A percentile compares a stretch with the other conserved stretches of the same genome.
These are phyloP conservation scores for Elongisporangium senticosum DNA, from an alignment of 352 stramenopile species.

Conservation along the genomic window DNA sequence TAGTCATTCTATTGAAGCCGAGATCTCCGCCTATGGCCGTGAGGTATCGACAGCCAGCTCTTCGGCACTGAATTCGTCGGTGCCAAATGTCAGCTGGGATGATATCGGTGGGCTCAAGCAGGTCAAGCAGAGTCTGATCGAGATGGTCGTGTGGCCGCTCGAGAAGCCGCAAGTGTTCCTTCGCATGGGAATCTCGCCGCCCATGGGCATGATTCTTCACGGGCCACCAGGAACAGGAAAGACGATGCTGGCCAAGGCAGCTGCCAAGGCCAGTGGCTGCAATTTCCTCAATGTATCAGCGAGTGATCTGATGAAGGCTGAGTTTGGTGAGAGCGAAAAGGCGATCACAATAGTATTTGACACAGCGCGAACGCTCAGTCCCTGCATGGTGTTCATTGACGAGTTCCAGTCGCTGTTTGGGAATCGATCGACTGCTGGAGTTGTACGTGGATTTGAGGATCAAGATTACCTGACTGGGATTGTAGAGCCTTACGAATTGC, in stretches of 20 bases:
- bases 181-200: constrained; percentile 75
- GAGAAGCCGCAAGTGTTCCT: constrained; percentile 76
- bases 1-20: constrained; percentile 18
- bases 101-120: constrained; percentile 67
- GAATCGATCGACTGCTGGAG: constrained; percentile 60
- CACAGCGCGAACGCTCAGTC: constrained; percentile 61
- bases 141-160: constrained; percentile 85
- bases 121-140: constrained; percentile 72
- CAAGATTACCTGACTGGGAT: neutral
- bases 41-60: constrained; percentile 34
- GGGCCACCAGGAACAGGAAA: constrained; percentile 81
- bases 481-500: neutral
- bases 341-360: constrained; percentile 68
- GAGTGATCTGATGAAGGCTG: constrained; percentile 74
- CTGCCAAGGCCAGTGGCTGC: constrained; percentile 69
- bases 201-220: constrained; percentile 70
- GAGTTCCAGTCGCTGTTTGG: constrained; percentile 87
- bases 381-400: constrained; percentile 85
- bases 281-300: constrained; percentile 79
- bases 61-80: constrained; percentile 30
- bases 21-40: constrained; percentile 40
- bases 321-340: constrained; percentile 84
- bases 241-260: constrained; percentile 82
- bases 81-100: constrained; percentile 61
- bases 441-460: constrained; percentile 18